Base-by-base conservation (phyloP, 148 eudicot species). In the Nepenthes mirabilis region DNA sequence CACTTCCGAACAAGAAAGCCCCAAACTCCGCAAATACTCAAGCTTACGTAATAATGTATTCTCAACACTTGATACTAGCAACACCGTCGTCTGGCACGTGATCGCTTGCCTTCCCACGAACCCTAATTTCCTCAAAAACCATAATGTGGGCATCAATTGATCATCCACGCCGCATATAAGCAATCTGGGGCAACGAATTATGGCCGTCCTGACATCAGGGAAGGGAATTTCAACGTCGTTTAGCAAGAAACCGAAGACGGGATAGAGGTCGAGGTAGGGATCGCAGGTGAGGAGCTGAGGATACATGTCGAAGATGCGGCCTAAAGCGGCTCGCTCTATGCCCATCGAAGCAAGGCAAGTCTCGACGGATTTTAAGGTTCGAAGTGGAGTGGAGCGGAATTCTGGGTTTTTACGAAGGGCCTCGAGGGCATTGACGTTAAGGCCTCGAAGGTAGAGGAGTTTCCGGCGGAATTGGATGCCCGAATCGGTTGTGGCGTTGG, bases 171-270 rank as follows among this genome's bases (percentile, higher is more conserved):
- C 65, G 33, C 81, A 80, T 33, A 93, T 71, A 0, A 93, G 54
- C 62, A 93, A 67, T 5, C 96, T 70, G n/a, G 99, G 98, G 70
- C 96, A 93, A 2, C 95, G 77, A 9, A 74, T 34, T 7, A 88
- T 63, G 1, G 80, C 61, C 45, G 74, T 83, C 0, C 81, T 35
- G 52, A 93, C 59, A 36, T 80, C 80, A 4, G 59, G 68, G 36
- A 68, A 83, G 1, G 85, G 73, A 37, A 93, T 62, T 9, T 32
- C 56, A 36, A 77, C 87, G 3, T 81, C 83, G 58, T 79, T 74
- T 14, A 93, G 50, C 5, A 93, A 72, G 66, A 93, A 93, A 33
- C 77, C 87, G 54, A 84, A 75, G 1, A 86, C 55, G 0, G 95
- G 91, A 64, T 82, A 84, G 54, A 93, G 75, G 47, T 80, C 72